A percentile compares a stretch with the other conserved stretches of the same genome.
These are phyloP conservation scores for Trichopus zeylanicus DNA, from an alignment of 116 monocot genomes.

Conservation along the genomic window DNA sequence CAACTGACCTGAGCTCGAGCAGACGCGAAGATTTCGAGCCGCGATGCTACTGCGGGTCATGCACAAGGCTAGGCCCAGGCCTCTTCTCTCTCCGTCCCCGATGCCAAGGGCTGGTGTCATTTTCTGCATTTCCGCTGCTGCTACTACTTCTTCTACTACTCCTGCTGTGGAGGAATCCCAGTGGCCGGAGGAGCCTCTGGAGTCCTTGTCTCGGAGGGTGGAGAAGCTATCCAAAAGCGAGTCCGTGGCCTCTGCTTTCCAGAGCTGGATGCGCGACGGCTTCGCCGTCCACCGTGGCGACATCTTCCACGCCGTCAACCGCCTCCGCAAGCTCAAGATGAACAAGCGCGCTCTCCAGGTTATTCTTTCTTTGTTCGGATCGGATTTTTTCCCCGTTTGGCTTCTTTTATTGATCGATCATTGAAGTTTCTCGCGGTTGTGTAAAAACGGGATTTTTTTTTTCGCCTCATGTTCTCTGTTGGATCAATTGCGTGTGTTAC, in stretches of 20 bases:
- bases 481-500: too few species aligned
- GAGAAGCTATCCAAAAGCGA: slow-evolving; percentile 47
- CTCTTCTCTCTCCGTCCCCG: background rate
- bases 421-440: too few species aligned
- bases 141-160: background rate
- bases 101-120: background rate
- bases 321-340: slow-evolving; percentile 59
- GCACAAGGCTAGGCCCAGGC: background rate
- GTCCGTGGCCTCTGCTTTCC: slow-evolving; percentile 51
- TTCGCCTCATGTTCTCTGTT: too few species aligned
- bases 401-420: too few species aligned
- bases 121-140: background rate
- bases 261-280: slow-evolving; percentile 89
- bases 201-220: slow-evolving; percentile 43
- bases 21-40: too few species aligned
- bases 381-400: too few species aligned
- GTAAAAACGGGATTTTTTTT: too few species aligned
- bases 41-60: background rate
- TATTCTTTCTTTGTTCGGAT: background rate
- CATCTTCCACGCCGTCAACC: slow-evolving; percentile 79
- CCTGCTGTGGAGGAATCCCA: background rate
- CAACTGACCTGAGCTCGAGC: too few species aligned
- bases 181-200: background rate
- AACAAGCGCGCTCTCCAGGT: slow-evolving; percentile 90
- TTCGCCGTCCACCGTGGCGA: slow-evolving; percentile 58